phyloP scores from a whole-genome alignment of 805 yeast genomes.

The Tetrapisispora arboricola region DNA sequence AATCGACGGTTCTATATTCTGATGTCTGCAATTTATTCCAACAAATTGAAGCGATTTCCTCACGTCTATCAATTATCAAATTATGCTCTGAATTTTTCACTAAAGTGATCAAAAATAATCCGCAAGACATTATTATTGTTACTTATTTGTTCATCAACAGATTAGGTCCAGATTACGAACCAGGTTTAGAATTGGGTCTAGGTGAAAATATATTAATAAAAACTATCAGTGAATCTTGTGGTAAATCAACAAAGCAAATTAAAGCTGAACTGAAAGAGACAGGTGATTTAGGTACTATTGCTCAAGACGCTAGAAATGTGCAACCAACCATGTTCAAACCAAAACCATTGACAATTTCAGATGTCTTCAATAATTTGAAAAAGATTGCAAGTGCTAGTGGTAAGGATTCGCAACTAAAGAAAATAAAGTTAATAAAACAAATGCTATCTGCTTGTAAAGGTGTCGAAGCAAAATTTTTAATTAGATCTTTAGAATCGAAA shows the following conservation, averaged over 20 bases:
- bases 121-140: constrained; percentile 49
- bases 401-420: constrained; percentile 66
- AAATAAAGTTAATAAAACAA: constrained; percentile 68
- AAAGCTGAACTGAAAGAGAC: constrained; percentile 63
- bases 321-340: constrained; percentile 95
- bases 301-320: constrained; percentile 67
- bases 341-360: constrained; percentile 58
- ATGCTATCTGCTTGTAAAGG: constrained; percentile 80
- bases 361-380: constrained; percentile 64
- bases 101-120: constrained; percentile 47
- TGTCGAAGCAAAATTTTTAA: constrained; percentile 80
- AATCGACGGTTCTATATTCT: constrained; percentile 26
- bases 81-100: constrained; percentile 64
- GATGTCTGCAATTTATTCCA: constrained; percentile 56
- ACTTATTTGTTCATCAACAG: constrained; percentile 82
- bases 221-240: constrained; percentile 84
- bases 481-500: constrained; percentile 87
- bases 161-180: constrained; percentile 89
- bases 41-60: constrained; percentile 66
- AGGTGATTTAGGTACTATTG: constrained; percentile 89
- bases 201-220: constrained; percentile 86
- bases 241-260: constrained; percentile 60
- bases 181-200: constrained; percentile 79
- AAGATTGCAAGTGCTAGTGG: constrained; percentile 75
- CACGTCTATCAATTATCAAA: constrained; percentile 72